Percentiles rank a stretch among this genome's conserved stretches.
Evolutionary conservation across 108 stramenopile genomes (phyloP).

Genomic region (Pseudonitzschia delicatissima): DNA sequence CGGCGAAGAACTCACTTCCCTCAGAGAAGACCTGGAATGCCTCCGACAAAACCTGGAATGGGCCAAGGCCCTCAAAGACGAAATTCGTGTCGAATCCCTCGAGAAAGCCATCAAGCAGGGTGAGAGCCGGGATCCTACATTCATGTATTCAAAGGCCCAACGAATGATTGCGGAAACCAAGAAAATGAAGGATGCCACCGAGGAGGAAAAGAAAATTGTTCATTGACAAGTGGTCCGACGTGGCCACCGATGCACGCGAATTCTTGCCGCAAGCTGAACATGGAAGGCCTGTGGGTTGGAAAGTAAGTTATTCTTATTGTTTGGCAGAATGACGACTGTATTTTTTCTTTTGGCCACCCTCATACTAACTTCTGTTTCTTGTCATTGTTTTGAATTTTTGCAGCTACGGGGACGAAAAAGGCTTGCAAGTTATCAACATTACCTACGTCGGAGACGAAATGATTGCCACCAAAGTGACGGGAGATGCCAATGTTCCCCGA

Average conservation of each 20-base stretch:
- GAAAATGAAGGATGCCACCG: constrained; percentile 38
- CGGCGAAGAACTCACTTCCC: constrained; percentile 23
- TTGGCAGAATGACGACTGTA: neutral
- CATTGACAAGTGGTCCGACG: constrained; percentile 23
- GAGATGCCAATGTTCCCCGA: constrained; percentile 71
- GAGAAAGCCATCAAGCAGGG: constrained; percentile 26
- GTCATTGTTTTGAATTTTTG: neutral
- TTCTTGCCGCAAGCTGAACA: constrained; percentile 65
- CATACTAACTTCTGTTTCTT: neutral
- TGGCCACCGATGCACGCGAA: constrained; percentile 37
- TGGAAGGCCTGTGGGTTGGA: constrained; percentile 79
- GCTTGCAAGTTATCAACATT: constrained; percentile 60
- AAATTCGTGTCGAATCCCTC: constrained; percentile 15
- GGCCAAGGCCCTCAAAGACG: constrained; percentile 37
- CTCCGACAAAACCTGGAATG: constrained; percentile 32
- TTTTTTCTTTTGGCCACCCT: neutral
- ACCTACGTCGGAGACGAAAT: constrained; percentile 74
- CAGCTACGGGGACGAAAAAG: constrained; percentile 64
- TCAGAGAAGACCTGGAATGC: constrained; percentile 25
- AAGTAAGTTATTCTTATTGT: constrained; percentile 53
- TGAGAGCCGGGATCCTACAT: constrained; percentile 41
- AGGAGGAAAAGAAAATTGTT: constrained; percentile 33
- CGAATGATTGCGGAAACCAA: constrained; percentile 33
- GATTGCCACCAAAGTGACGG: constrained; percentile 75
- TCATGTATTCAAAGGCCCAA: constrained; percentile 40